Percentiles rank a stretch among this genome's conserved stretches.
phyloP scores from a whole-genome alignment of 2,329 filamentous ascomycete species.

The Onygenales sp. region DNA sequence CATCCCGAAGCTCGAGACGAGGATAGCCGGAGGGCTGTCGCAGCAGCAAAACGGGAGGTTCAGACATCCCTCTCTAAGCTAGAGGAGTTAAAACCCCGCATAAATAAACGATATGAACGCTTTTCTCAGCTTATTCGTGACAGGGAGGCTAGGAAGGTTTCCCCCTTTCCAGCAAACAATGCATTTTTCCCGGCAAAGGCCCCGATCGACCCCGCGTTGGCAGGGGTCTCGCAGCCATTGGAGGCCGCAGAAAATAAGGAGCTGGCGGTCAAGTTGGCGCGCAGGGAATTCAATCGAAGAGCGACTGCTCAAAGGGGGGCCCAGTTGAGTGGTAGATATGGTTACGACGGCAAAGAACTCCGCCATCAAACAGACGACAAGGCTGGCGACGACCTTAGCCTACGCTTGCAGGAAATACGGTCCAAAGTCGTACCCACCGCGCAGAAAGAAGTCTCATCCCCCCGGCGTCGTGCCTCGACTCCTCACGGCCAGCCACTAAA shows the following conservation, averaged over 20 bases:
- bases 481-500: neutral
- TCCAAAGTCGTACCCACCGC: conserved; percentile 11
- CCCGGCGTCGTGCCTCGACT: neutral
- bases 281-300: conserved; percentile 59
- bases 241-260: conserved; percentile 64
- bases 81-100: conserved; percentile 68
- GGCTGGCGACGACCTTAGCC: conserved; percentile 6
- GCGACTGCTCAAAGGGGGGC: conserved; percentile 43
- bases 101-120: conserved; percentile 60
- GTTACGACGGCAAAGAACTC: neutral
- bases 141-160: conserved; percentile 34
- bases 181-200: conserved; percentile 3
- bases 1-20: conserved; percentile 68
- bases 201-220: conserved; percentile 49
- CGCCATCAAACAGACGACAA: neutral
- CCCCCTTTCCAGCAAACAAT: conserved; percentile 7
- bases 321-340: neutral
- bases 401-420: conserved; percentile 17
- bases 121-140: conserved; percentile 49
- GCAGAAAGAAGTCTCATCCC: neutral
- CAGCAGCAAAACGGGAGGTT: conserved; percentile 52
- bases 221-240: conserved; percentile 50
- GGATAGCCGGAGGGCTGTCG: conserved; percentile 46
- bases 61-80: conserved; percentile 58
- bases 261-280: conserved; percentile 66